These are phyloP conservation scores for Trypanosoma avium DNA, from an alignment of 208 protist species.

Conservation along the genomic window DNA sequence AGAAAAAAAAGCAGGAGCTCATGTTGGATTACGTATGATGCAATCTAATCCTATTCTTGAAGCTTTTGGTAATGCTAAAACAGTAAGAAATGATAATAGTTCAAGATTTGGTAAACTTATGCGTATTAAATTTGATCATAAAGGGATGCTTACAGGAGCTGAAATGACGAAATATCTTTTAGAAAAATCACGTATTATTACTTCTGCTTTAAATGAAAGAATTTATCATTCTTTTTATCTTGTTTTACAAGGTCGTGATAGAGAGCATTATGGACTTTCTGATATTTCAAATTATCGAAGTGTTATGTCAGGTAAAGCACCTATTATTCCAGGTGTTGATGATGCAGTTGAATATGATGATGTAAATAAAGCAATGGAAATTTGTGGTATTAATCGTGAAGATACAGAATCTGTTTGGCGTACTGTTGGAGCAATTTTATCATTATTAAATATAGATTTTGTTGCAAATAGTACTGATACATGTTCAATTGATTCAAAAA, in stretches of 20 bases:
- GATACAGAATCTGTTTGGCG: conserved; percentile 37
- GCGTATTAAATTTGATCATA: conserved; percentile 57
- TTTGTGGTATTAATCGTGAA: conserved; percentile 32
- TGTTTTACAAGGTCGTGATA: conserved; percentile 34
- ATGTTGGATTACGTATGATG: conserved; percentile 32
- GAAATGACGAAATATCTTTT: conserved; percentile 65
- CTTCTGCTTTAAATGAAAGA: conserved; percentile 51
- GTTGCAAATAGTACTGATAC: conserved; percentile 15
- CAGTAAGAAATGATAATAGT: conserved; percentile 85
- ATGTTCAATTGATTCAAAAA: conserved; percentile 4
- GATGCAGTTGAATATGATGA: conserved; percentile 35
- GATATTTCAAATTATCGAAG: conserved; percentile 24
- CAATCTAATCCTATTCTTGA: conserved; percentile 87
- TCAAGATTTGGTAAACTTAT: conserved; percentile 89
- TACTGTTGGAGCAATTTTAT: conserved; percentile 59
- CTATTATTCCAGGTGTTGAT: conserved; percentile 38
- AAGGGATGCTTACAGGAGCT: conserved; percentile 44
- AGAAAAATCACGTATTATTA: conserved; percentile 75
- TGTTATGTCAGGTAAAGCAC: conserved; percentile 25
- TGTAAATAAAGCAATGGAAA: conserved; percentile 41
- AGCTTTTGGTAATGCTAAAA: conserved; percentile 92
- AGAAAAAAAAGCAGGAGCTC: conserved; percentile 29
- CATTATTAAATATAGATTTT: conserved; percentile 75
- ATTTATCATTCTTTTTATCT: conserved; percentile 93
- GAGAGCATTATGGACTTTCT: conserved; percentile 22